Base-by-base conservation (phyloP, 2,329 filamentous ascomycete species). In the Scedosporium aurantiacum region DNA sequence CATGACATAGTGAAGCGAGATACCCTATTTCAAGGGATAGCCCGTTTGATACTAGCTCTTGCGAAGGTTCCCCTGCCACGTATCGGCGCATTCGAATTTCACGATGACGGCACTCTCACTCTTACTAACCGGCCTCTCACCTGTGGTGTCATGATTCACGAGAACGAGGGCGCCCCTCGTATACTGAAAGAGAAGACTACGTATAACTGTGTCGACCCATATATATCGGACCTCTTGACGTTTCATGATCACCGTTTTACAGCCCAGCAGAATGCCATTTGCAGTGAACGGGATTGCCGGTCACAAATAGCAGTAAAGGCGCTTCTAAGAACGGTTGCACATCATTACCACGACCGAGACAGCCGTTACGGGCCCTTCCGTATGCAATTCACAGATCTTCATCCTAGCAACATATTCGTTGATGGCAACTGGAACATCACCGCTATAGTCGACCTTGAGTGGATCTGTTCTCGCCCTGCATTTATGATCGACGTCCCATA, bases 381-480 rank as follows among this genome's bases (percentile, higher is more conserved):
- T 60, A 64, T 72, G 12, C 63, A 67, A 32, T 57, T 74, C 45
- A 71, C 69, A 21, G 70, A 75, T 60, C 62, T 74, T 16, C 67
- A 73, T 63, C 61, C 56, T 23, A 69, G 70, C 43, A 75, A 74
- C 56, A 69, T 75, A 28, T 67, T 75, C 28, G 70, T 74, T 10
- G 70, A 75, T 61, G 58, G 71, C 25, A 57, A 73, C 27, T 73
- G 70, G 71, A 72, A 74, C 57, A 65, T 74, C 32, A 71, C 65
- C 8, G 65, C 65, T 52, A 41, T 74, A 1, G 69, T 74, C 16
- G 71, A 75, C 62, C 66, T 71, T 25, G 71, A 74, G 64, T 75
- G 69, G 70, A 64, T 72, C 23, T 74, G 67, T 63, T 64, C 71
- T 25, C 65, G 68, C 28, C 70, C 69, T 52, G 16, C 57, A 8